These are phyloP conservation scores for Pseudogymnoascus sp. DNA, from an alignment of 2,329 filamentous ascomycete species.

Conservation along the genomic window DNA sequence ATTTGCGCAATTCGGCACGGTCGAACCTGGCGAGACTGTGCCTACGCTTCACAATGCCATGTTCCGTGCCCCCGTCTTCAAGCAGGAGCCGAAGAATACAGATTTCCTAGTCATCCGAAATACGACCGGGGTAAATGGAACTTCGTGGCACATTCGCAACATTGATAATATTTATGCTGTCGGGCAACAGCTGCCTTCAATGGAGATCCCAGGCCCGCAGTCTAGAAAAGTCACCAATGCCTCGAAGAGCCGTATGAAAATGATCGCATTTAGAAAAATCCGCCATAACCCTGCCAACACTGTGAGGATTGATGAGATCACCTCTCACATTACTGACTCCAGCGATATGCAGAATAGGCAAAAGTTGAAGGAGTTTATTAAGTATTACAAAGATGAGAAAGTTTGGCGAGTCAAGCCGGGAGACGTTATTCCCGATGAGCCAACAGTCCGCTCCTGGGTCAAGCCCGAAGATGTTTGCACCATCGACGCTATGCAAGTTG, in stretches of 20 bases:
- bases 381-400: slow-evolving; percentile 79
- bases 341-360: slow-evolving; percentile 93
- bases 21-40: slow-evolving; percentile 82
- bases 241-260: slow-evolving; percentile 93
- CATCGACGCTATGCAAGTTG: slow-evolving; percentile 94
- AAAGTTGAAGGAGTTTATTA: slow-evolving; percentile 93
- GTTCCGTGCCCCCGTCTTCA: slow-evolving; percentile 90
- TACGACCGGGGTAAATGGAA: slow-evolving; percentile 68
- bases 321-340: slow-evolving; percentile 83
- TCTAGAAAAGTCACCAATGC: slow-evolving; percentile 92
- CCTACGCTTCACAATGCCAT: slow-evolving; percentile 91
- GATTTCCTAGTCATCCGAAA: slow-evolving; percentile 85
- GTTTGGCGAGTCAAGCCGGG: slow-evolving; percentile 68
- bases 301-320: slow-evolving; percentile 74
- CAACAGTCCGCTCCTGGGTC: slow-evolving; percentile 75
- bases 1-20: slow-evolving; percentile 88
- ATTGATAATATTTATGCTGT: slow-evolving; percentile 88
- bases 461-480: slow-evolving; percentile 93
- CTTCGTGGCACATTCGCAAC: slow-evolving; percentile 73
- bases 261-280: slow-evolving; percentile 86
- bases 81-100: slow-evolving; percentile 64
- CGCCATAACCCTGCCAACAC: slow-evolving; percentile 62
- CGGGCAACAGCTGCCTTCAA: slow-evolving; percentile 84
- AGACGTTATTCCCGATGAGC: slow-evolving; percentile 71
- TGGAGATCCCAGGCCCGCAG: slow-evolving; percentile 88